Evolutionary conservation across 345 rosid genomes (phyloP), one percentile per base, ranked within the genome.

Genomic region (Populus ilicifolia): DNA sequence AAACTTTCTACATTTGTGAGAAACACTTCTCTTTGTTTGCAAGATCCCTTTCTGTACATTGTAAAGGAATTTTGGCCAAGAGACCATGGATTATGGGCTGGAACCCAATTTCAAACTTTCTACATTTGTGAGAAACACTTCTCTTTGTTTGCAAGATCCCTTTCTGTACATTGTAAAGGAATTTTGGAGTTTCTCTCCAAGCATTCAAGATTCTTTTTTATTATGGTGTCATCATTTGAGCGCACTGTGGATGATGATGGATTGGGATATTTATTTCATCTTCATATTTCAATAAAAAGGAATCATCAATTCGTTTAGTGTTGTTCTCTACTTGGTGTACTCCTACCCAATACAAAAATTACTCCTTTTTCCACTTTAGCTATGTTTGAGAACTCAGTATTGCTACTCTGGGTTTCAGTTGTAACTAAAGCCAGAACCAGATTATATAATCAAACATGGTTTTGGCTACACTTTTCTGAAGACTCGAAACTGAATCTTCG

Each of bases 11-110:
- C 84, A 96, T 80, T 74, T 91, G 30, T 96, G 85, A 91, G 9
- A n/a, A 6, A 18, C 44, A 41, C 29, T 10, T 69, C 14, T 69
- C 39, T 46, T 9, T 27, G 29, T 27, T 27, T 27, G 29, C 29
- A 27, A 27, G 29, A 27, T 27, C 29, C 29, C 29, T 27, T 27
- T 27, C 29, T 27, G 29, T 27, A 27, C 29, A 27, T 1, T 27
- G 27, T 27, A 27, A 27, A 27, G 68, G 76, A 78, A 84, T 83
- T 77, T 81, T 82, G 83, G 87, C n/a, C n/a, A 96, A 84, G 84
- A 92, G 97, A 78, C 87, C 94, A 1, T 94, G 99, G 99, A 84
- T 87, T 54, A 89, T 87, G 85, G 97, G 94, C 43, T 96, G 99
- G 99, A 90, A 96, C 85, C 94, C 79, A 69, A 89, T 96, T 76